Evolutionary conservation across 1,284 basidiomycete species (phyloP).

Genomic region (Inonotus obliquus): DNA sequence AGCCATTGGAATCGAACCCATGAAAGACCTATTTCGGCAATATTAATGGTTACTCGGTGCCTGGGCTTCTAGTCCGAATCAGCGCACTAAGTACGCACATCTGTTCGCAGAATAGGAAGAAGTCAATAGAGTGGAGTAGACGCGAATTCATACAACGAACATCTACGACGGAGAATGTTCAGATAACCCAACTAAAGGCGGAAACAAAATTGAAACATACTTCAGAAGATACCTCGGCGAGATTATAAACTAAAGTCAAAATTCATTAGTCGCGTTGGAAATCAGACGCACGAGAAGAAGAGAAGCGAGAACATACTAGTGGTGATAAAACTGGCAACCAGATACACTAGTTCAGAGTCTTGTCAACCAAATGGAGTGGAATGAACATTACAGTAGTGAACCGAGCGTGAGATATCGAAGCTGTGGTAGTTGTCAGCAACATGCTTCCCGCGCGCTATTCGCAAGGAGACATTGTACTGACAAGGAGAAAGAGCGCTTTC

Average conservation of each 20-base stretch:
- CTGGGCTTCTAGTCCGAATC: no score
- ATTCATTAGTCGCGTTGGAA: neutral
- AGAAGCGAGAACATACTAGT: neutral
- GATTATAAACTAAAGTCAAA: neutral
- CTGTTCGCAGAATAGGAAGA: neutral
- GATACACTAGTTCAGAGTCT: neutral
- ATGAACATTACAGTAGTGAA: neutral
- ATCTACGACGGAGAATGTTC: neutral
- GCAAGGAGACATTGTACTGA: neutral
- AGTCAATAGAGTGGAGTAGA: neutral
- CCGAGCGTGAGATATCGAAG: slow-evolving; percentile 10
- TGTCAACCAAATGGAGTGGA: neutral
- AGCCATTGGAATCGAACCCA: slow-evolving; percentile 13
- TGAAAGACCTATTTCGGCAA: neutral
- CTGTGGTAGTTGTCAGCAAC: neutral
- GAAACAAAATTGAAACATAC: neutral
- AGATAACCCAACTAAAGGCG: no score
- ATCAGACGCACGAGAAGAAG: neutral
- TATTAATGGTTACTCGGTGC: neutral
- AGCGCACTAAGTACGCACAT: neutral
- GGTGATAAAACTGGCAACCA: neutral
- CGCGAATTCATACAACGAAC: neutral
- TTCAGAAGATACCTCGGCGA: slow-evolving; percentile 2
- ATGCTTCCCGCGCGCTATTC: neutral
- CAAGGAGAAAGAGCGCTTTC: slow-evolving; percentile 9